Evolutionary conservation across 345 rosid genomes (phyloP), one percentile per base, ranked within the genome.

Genomic region (Camelina sativa): DNA sequence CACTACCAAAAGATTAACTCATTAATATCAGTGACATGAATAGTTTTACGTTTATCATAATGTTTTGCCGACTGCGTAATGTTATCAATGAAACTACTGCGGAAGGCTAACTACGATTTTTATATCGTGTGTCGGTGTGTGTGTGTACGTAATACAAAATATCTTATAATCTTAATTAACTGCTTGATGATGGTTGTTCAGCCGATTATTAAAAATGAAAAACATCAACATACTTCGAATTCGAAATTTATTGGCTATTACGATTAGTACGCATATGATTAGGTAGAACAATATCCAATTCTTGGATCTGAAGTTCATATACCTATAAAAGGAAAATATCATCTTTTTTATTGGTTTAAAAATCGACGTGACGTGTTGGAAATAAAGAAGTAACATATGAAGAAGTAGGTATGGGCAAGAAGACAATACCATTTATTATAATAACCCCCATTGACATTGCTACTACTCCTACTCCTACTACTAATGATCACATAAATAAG

Each of bases 1-100:
- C 69, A 52, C 13, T 67, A n/a, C 77, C 72, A 30, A 65, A 57
- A 48, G 8, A 69, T 25, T 69, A 11, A 23, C 17, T 67, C 22
- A 8, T 35, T 48, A 58, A 5, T 23, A 47, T 38, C 40, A 34
- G 20, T 46, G 55, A n/a, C 35, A 63, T 28, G 30, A 22, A 11
- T 35, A 22, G 15, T 47, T 59, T 3, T 6, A 19, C 37, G 38
- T 50, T 1, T 40, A 61, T 37, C 38, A 20, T 10, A 7, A 22
- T 59, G 59, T 55, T 71, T 70, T 13, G 6, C 37, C 34, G 5
- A 62, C 4, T 25, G 22, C 38, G 35, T 50, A 72, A 50, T 71
- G 19, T 50, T 50, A 30, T 61, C 35, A 6, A 50, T 54, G 35
- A 23, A 12, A 54, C 25, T 6, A 11, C 16, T 54, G 13, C 7